Conservation (phyloP, 441 rosid genomes). For the Eruca vesicaria region DNA sequence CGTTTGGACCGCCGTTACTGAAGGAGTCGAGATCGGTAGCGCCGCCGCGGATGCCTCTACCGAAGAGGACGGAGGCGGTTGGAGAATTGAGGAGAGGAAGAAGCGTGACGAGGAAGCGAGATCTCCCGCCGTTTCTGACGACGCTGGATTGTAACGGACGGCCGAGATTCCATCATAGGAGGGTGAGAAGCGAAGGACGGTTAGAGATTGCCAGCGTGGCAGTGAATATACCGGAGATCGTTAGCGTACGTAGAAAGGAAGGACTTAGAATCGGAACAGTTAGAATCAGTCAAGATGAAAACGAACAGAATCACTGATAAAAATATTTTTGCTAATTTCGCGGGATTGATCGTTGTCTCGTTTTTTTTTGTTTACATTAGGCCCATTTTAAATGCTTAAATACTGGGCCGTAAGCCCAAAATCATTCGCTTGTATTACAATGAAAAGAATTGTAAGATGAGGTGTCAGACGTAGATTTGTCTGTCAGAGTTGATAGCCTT, state of each 20-base stretch:
- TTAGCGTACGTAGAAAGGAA: slow-evolving; percentile 23
- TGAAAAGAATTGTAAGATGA: neutral
- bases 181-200: slow-evolving; percentile 37
- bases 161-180: slow-evolving; percentile 35
- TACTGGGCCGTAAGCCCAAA: slow-evolving; percentile 17
- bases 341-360: neutral
- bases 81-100: slow-evolving; percentile 14
- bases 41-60: neutral
- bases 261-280: slow-evolving; percentile 31
- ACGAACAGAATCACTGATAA: slow-evolving; percentile 3
- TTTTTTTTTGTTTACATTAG: neutral
- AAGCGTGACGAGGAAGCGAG: slow-evolving; percentile 17
- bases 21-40: neutral
- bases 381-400: slow-evolving; percentile 2
- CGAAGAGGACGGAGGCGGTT: neutral
- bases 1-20: slow-evolving; percentile 19
- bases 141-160: slow-evolving; percentile 41
- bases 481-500: neutral
- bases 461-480: neutral
- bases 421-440: neutral
- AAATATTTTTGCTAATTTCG: neutral
- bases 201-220: slow-evolving; percentile 35
- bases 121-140: slow-evolving; percentile 39
- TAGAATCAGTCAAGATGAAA: slow-evolving; percentile 1
- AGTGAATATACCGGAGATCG: slow-evolving; percentile 23